These are phyloP conservation scores for Russula dissimulans DNA, from an alignment of 768 basidiomycete genomes.

Conservation along the genomic window DNA sequence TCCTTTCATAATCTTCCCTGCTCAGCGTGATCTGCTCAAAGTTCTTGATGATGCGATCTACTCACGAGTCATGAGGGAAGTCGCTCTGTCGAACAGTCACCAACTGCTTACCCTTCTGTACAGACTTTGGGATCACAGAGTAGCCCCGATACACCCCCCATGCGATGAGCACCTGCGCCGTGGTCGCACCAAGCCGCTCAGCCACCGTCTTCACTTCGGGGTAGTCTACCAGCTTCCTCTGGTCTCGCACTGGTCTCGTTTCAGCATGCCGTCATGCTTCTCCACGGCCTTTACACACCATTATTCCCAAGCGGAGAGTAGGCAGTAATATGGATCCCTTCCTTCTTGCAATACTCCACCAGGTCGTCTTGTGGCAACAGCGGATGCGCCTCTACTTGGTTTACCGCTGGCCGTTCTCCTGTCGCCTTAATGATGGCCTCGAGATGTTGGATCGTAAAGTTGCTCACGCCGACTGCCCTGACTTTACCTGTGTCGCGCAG, in stretches of 20 bases:
- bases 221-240: constrained; percentile 62
- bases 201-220: constrained; percentile 54
- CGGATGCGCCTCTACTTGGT: constrained; percentile 83
- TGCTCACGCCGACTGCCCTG: constrained; percentile 69
- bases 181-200: constrained; percentile 47
- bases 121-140: constrained; percentile 80
- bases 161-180: constrained; percentile 77
- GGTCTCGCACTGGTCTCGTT: constrained; percentile 39
- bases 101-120: constrained; percentile 40
- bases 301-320: constrained; percentile 77
- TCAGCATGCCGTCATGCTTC: neutral
- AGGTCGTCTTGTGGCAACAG: constrained; percentile 68
- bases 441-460: constrained; percentile 61
- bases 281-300: constrained; percentile 31
- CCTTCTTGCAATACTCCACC: constrained; percentile 55
- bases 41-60: constrained; percentile 63
- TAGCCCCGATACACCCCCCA: constrained; percentile 72
- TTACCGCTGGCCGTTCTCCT: constrained; percentile 62
- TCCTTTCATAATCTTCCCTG: constrained; percentile 55
- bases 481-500: constrained; percentile 65
- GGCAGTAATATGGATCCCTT: constrained; percentile 63
- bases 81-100: neutral
- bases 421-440: constrained; percentile 61
- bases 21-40: constrained; percentile 65
- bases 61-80: neutral